Evolutionary conservation across 495 filamentous ascomycete genomes (phyloP).

Genomic region (Neurospora tetraspora): DNA sequence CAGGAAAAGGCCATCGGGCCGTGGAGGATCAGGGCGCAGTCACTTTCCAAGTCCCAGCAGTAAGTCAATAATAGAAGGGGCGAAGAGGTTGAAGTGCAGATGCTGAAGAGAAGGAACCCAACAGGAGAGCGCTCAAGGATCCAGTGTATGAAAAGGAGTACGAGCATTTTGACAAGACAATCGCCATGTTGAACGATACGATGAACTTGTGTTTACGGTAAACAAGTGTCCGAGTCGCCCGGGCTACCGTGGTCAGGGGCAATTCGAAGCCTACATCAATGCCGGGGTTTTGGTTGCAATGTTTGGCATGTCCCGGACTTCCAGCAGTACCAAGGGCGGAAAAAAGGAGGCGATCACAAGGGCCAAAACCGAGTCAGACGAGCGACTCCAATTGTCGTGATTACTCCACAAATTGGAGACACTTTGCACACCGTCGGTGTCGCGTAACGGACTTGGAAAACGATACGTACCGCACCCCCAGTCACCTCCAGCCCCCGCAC

Average conservation of each 20-base stretch:
- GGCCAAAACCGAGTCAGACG: background rate
- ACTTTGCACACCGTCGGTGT: background rate
- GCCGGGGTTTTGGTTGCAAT: background rate
- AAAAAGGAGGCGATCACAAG: background rate
- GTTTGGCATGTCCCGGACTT: background rate
- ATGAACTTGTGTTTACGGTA: conserved; percentile 58
- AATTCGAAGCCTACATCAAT: background rate
- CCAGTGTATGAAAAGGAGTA: conserved; percentile 20
- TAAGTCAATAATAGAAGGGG: conserved; percentile 1
- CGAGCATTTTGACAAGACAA: conserved; percentile 53
- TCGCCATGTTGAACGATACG: conserved; percentile 63
- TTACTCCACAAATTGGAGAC: background rate
- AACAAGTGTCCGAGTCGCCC: conserved; percentile 18
- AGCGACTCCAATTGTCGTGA: background rate
- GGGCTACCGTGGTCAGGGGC: background rate
- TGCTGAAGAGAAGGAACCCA: background rate
- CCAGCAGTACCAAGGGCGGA: background rate
- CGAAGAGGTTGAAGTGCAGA: background rate
- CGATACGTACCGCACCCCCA: too few species aligned
- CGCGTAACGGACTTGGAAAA: too few species aligned
- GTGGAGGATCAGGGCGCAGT: conserved; percentile 1
- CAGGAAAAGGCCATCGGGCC: background rate
- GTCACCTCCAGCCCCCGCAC: too few species aligned
- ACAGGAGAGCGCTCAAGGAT: background rate
- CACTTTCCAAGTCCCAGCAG: conserved; percentile 1